Conservation (phyloP, 768 basidiomycete species). For the Mycena floridula region DNA sequence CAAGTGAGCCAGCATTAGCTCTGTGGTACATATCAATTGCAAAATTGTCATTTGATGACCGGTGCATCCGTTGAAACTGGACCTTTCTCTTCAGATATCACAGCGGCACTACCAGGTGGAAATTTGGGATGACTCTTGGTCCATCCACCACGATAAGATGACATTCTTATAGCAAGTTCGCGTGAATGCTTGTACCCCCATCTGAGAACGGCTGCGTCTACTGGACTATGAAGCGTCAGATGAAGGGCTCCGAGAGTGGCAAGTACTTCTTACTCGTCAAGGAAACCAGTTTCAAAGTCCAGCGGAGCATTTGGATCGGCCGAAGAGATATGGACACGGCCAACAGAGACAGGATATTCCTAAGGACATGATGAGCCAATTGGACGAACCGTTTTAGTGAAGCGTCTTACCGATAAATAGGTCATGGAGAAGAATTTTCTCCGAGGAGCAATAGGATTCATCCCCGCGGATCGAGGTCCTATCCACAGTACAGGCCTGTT, state of each 20-base stretch:
- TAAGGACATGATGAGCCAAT: constrained; percentile 5
- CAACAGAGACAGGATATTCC: constrained; percentile 29
- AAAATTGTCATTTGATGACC: constrained; percentile 36
- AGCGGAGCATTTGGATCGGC: constrained; percentile 22
- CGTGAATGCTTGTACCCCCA: constrained; percentile 51
- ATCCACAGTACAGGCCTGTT: constrained; percentile 52
- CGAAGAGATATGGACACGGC: constrained; percentile 33
- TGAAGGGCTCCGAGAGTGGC: too few relatives aligned
- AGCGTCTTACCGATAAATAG: constrained; percentile 26
- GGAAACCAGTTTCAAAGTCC: constrained; percentile 39
- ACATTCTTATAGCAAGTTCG: constrained; percentile 52
- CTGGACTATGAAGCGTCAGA: constrained; percentile 23
- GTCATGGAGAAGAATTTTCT: constrained; percentile 20
- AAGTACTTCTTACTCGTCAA: constrained; percentile 40
- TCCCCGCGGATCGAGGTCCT: constrained; percentile 17
- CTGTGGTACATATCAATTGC: constrained; percentile 35
- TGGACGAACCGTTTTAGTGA: not conserved
- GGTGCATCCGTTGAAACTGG: constrained; percentile 28
- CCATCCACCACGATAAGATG: constrained; percentile 33
- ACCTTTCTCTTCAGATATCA: constrained; percentile 10
- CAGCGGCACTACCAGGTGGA: constrained; percentile 26
- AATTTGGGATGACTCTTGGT: constrained; percentile 29
- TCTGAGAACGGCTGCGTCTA: constrained; percentile 38
- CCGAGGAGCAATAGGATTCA: constrained; percentile 1
- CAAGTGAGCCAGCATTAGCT: too few relatives aligned